Evolutionary conservation across 768 basidiomycete species (phyloP).

Genomic region (Suillus tomentosus): DNA sequence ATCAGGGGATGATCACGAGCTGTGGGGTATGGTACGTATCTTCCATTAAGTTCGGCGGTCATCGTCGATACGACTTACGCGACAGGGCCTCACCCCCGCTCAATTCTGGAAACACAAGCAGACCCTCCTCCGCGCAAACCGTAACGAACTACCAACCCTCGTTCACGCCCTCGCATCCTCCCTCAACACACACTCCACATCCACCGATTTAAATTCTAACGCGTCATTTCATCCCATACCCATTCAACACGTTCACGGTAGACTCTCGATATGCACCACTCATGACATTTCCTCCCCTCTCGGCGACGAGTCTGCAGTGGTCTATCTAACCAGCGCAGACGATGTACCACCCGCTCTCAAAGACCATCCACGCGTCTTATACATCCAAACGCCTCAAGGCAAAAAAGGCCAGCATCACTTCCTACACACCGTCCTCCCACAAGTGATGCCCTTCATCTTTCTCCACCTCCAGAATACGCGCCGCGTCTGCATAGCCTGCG

Average conservation of each 20-base stretch:
- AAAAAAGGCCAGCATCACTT: conserved; percentile 58
- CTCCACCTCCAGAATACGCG: conserved; percentile 37
- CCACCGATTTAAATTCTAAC: background rate
- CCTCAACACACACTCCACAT: background rate
- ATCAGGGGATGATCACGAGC: conserved; percentile 92
- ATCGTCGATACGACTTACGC: background rate
- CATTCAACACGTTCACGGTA: conserved; percentile 37
- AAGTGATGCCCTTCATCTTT: conserved; percentile 47
- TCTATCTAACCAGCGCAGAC: conserved; percentile 19
- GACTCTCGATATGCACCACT: conserved; percentile 42
- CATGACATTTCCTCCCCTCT: conserved; percentile 25
- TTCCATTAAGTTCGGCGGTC: background rate
- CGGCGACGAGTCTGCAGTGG: conserved; percentile 16
- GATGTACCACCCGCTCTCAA: background rate
- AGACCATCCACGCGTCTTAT: conserved; percentile 17
- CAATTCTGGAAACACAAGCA: conserved; percentile 68
- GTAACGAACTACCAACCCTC: conserved; percentile 49
- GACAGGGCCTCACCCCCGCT: conserved; percentile 72
- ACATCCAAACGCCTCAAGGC: conserved; percentile 38
- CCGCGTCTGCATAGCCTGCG: conserved; percentile 53
- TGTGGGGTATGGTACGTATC: conserved; percentile 72
- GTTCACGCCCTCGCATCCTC: conserved; percentile 21
- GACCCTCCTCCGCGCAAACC: conserved; percentile 46
- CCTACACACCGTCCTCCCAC: conserved; percentile 50
- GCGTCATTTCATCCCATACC: conserved; percentile 13